A percentile compares a stretch with the other conserved stretches of the same genome.
phyloP scores from a whole-genome alignment of 1,284 basidiomycete species.

The Moniliella sp. region DNA sequence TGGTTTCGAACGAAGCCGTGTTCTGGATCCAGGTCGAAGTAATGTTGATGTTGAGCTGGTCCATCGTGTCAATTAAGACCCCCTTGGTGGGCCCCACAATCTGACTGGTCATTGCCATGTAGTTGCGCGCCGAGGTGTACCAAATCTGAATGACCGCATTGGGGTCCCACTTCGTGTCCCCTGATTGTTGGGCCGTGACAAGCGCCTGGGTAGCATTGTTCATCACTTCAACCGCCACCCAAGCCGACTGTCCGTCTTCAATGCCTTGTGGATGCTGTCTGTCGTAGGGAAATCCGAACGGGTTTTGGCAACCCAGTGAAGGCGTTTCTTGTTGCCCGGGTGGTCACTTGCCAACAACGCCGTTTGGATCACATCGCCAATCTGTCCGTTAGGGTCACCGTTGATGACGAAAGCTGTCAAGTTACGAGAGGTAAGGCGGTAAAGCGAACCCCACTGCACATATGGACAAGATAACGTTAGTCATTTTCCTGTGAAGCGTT shows the following conservation, averaged over 20 bases:
- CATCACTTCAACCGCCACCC: constrained; percentile 10
- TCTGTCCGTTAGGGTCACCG: constrained; percentile 9
- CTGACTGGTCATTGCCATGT: constrained; percentile 5
- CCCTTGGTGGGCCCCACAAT: neutral
- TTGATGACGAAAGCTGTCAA: constrained; percentile 17
- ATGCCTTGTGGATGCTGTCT: constrained; percentile 9
- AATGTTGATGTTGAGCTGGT: constrained; percentile 4
- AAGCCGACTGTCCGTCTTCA: constrained; percentile 4
- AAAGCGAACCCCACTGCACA: constrained; percentile 25
- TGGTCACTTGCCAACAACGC: constrained; percentile 11
- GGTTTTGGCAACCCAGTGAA: constrained; percentile 10
- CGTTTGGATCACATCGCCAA: constrained; percentile 9
- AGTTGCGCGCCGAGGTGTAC: constrained; percentile 17
- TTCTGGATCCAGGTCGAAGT: constrained; percentile 7
- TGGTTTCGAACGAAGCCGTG: constrained; percentile 1
- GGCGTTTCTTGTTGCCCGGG: constrained; percentile 9
- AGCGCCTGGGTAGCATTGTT: constrained; percentile 11
- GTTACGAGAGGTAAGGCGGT: constrained; percentile 9
- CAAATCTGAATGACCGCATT: constrained; percentile 9
- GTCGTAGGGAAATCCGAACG: constrained; percentile 6
- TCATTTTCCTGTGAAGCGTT: neutral
- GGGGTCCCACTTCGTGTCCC: constrained; percentile 16
- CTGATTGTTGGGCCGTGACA: constrained; percentile 10
- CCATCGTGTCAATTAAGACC: neutral
- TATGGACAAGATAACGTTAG: neutral